Conservation (phyloP, 768 basidiomycete genomes). For the Lactifluus subvellereus region DNA sequence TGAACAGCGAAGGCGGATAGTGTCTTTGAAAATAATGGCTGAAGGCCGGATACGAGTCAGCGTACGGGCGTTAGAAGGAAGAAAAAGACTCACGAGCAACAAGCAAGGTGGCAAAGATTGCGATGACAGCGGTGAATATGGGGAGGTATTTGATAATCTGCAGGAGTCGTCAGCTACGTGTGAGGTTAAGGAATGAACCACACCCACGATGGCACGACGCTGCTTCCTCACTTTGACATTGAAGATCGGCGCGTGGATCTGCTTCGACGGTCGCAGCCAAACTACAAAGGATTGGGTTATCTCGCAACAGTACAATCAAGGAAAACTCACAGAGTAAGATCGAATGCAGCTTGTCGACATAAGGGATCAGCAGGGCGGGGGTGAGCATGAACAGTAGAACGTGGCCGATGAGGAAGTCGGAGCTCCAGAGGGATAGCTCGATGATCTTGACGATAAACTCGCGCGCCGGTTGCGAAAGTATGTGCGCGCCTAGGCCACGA, state of each 20-base stretch:
- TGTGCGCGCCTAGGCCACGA: slow-evolving; percentile 83
- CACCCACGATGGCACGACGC: slow-evolving; percentile 80
- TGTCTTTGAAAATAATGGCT: slow-evolving; percentile 60
- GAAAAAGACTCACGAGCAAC: slow-evolving; percentile 57
- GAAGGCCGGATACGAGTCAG: slow-evolving; percentile 16
- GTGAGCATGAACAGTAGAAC: slow-evolving; percentile 84
- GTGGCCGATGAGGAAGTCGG: slow-evolving; percentile 86
- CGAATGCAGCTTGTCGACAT: slow-evolving; percentile 82
- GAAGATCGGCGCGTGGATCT: slow-evolving; percentile 89
- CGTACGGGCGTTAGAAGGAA: not conserved
- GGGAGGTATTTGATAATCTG: slow-evolving; percentile 82
- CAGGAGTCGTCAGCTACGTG: not conserved
- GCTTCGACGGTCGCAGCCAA: slow-evolving; percentile 93
- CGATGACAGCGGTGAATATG: slow-evolving; percentile 64
- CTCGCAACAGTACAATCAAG: not conserved
- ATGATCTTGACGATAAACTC: slow-evolving; percentile 98
- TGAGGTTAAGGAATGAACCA: not conserved
- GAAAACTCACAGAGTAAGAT: slow-evolving; percentile 82
- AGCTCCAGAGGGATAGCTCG: slow-evolving; percentile 95
- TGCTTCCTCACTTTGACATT: slow-evolving; percentile 85
- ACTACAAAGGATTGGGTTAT: slow-evolving; percentile 42
- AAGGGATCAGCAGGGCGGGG: slow-evolving; percentile 79
- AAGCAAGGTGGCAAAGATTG: slow-evolving; percentile 70
- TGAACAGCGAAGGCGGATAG: slow-evolving; percentile 55
- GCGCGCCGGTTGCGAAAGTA: slow-evolving; percentile 91